Conservation (phyloP, 148 eudicot species). For the Camellia japonica region DNA sequence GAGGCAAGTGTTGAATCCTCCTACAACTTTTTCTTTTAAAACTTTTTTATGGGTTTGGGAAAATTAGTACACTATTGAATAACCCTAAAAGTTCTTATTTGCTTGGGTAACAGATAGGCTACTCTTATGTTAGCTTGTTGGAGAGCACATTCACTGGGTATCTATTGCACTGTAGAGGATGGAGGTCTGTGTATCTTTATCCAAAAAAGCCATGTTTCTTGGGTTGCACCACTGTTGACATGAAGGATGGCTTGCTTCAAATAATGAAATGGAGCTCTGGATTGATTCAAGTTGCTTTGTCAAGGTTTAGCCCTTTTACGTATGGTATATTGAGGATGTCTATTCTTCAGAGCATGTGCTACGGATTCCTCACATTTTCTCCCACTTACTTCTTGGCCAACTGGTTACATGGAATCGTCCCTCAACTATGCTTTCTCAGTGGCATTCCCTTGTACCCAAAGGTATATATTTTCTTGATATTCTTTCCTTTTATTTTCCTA, state of each 20-base stretch:
- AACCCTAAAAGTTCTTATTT: too few species aligned
- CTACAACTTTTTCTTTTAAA: too few species aligned
- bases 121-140: constrained; percentile 10
- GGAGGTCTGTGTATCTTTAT: constrained; percentile 15
- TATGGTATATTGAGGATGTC: constrained; percentile 9
- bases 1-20: constrained; percentile 2
- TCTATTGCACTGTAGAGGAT: constrained; percentile 14
- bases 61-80: too few species aligned
- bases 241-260: constrained; percentile 1
- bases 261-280: constrained; percentile 15
- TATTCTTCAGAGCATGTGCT: constrained; percentile 18
- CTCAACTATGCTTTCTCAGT: constrained; percentile 9
- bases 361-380: constrained; percentile 3
- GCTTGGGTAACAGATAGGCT: constrained; percentile 6
- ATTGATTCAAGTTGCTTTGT: constrained; percentile 8
- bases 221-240: constrained; percentile 12
- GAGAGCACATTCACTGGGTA: constrained; percentile 17
- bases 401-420: constrained; percentile 10
- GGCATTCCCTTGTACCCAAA: constrained; percentile 16
- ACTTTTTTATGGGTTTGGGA: too few species aligned
- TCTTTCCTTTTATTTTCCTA: neutral
- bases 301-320: constrained; percentile 8
- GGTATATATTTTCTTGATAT: neutral
- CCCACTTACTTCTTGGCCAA: neutral
- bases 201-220: constrained; percentile 18